Base-by-base conservation (phyloP, 208 protist species). In the Leptomonas seymouri region DNA sequence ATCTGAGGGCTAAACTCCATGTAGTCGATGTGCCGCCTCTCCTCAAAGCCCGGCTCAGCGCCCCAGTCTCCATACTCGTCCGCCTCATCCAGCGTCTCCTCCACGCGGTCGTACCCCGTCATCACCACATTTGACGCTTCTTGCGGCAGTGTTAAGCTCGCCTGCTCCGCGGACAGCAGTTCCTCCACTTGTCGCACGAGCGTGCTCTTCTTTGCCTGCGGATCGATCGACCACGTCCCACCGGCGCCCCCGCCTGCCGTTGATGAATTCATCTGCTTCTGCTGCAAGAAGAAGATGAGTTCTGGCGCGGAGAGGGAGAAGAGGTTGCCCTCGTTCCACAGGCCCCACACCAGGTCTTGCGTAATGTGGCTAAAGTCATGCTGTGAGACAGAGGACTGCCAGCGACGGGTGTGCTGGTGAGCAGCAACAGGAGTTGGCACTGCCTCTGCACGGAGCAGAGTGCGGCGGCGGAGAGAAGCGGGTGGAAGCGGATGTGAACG, bases 21-120 rank as follows among this genome's bases (percentile, higher is more conserved):
- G 74, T 87, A 95, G 70, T 95, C 90, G 21, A 93, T 75, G 46
- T 82, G 67, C 0, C 86, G 78, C 3, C 81, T 60, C 66, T 90
- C 60, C 64, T 97, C 90, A 71, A 95, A 95, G 55, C 86, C 86
- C 1, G 89, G 90, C 74, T 95, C 90, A 11, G 80, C 85, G 16
- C 92, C 92, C 92, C 92, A 97, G 71, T 97, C 92, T n/a, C 92
- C 92, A 63, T 97, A 97, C 71, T 94, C 92, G 59, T 97, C 92
- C 12, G 92, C 89, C 67, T 95, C 90, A 36, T 97, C 90, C 16
- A 97, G 78, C 14, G 84, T 80, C 55, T 95, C 92, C 51, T 93
- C 87, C 0, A 82, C 77, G 45, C 85, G 78, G 66, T 93, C 88
- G 58, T 90, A 88, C 53, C 88, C 88, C 12, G 86, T 85, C 58